phyloP scores from a whole-genome alignment of 257 asterid species.

The Paraleonurus japonicus region DNA sequence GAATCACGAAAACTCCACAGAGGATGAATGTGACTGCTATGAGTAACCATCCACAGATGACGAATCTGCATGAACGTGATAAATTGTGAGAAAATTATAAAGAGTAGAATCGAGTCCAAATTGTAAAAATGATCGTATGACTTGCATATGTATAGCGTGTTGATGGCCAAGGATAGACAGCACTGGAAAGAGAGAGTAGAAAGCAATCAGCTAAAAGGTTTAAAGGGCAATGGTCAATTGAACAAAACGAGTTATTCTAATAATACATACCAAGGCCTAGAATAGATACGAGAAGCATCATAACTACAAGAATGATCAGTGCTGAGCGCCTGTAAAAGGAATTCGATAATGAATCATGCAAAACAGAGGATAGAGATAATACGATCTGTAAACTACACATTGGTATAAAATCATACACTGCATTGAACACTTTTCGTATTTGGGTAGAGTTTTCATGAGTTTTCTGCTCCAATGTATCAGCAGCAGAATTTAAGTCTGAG shows the following conservation, averaged over 20 bases:
- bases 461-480: constrained; percentile 58
- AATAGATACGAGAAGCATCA: constrained; percentile 71
- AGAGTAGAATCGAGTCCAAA: background rate
- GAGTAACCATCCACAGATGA: constrained; percentile 82
- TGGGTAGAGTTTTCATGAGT: constrained; percentile 59
- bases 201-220: constrained; percentile 2
- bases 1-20: constrained; percentile 72
- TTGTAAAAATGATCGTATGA: background rate
- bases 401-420: constrained; percentile 55
- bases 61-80: constrained; percentile 54
- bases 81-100: background rate
- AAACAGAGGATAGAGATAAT: background rate
- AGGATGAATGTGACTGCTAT: constrained; percentile 76
- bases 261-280: constrained; percentile 72
- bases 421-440: constrained; percentile 54
- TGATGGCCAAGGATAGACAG: constrained; percentile 70
- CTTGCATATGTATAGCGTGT: constrained; percentile 66
- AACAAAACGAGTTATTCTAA: background rate
- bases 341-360: constrained; percentile 1
- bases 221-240: background rate
- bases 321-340: constrained; percentile 56
- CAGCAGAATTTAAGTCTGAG: constrained; percentile 59
- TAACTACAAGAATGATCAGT: constrained; percentile 57
- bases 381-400: background rate
- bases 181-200: constrained; percentile 39